Base-by-base conservation (phyloP, 345 rosid species). In the Syzygium jambos region DNA sequence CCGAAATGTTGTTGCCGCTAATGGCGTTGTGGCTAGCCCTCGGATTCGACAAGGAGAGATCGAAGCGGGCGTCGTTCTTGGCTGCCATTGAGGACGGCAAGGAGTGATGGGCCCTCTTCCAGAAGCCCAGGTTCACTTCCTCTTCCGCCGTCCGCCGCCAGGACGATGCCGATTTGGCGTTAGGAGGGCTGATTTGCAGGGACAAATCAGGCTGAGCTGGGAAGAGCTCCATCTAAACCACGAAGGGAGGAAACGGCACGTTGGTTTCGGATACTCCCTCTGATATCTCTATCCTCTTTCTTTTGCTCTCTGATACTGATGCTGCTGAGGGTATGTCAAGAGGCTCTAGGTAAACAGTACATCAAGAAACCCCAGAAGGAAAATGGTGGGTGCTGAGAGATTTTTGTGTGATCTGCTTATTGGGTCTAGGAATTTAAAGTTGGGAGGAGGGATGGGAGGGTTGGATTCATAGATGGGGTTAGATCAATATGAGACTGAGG, bases 181-280 rank as follows among this genome's bases (percentile, higher is more conserved):
- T 96, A 14, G 95, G 98, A 30, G 96, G 97, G 91, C 96, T 92
- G 89, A 91, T 94, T 90, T 93, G 96, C 25, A 96, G 93, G 56
- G 95, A 91, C 41, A 94, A 91, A 88, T 95, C 98, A 41, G 98
- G 98, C 85, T 95, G 98, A 73, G 96, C 95, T 68, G 97, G 96
- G 91, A 95, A 95, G 23, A 95, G 89, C 92, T 95, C 98, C 98
- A 95, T 95, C 84, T 78, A 56, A n/a, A 59, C 29, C 87, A 10
- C 87, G 23, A 59, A 19, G 19, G 21, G 14, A 59, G 53, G 51
- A 46, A 54, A 54, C 51, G 46, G 49, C 15, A 29, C 43, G 55
- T 83, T 6, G 85, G 85, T 29, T 49, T 57, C 52, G 14, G 61
- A 68, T 56, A 43, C 88, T 77, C 46, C 86, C 73, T 41, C 51